These are phyloP conservation scores for Tolypocladium ophioglossoides DNA, from an alignment of 2,329 filamentous ascomycete species.

Conservation along the genomic window DNA sequence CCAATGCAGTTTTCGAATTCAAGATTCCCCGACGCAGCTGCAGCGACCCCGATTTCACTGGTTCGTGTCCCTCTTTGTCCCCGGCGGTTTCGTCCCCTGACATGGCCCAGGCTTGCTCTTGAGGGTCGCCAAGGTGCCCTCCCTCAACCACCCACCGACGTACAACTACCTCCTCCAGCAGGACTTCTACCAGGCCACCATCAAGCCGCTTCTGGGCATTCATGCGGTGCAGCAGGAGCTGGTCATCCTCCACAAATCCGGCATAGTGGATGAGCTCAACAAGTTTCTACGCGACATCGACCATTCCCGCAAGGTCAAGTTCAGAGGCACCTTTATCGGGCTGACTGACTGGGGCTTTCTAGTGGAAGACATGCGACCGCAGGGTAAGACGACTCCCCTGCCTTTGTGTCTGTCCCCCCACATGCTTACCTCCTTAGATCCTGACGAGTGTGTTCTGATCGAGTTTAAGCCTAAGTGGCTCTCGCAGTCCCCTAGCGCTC, in stretches of 20 bases:
- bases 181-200: slow-evolving; percentile 22
- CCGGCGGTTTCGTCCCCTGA: not conserved
- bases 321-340: slow-evolving; percentile 38
- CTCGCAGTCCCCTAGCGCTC: slow-evolving; percentile 62
- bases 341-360: slow-evolving; percentile 55
- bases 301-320: slow-evolving; percentile 30
- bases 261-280: slow-evolving; percentile 37
- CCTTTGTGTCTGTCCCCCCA: not conserved
- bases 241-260: slow-evolving; percentile 23
- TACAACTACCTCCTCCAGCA: slow-evolving; percentile 28
- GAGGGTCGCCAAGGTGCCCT: slow-evolving; percentile 27
- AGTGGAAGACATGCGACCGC: slow-evolving; percentile 57
- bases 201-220: slow-evolving; percentile 22
- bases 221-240: slow-evolving; percentile 26
- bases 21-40: slow-evolving; percentile 24
- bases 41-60: slow-evolving; percentile 20
- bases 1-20: slow-evolving; percentile 65
- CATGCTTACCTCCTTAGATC: slow-evolving; percentile 10
- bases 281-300: slow-evolving; percentile 39
- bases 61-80: slow-evolving; percentile 14
- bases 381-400: slow-evolving; percentile 12
- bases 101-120: slow-evolving; percentile 20
- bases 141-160: slow-evolving; percentile 16
- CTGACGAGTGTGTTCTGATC: slow-evolving; percentile 32
- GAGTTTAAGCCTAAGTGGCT: slow-evolving; percentile 87